These are phyloP conservation scores for Penicillium alfredii DNA, from an alignment of 495 filamentous ascomycete genomes.

Conservation along the genomic window DNA sequence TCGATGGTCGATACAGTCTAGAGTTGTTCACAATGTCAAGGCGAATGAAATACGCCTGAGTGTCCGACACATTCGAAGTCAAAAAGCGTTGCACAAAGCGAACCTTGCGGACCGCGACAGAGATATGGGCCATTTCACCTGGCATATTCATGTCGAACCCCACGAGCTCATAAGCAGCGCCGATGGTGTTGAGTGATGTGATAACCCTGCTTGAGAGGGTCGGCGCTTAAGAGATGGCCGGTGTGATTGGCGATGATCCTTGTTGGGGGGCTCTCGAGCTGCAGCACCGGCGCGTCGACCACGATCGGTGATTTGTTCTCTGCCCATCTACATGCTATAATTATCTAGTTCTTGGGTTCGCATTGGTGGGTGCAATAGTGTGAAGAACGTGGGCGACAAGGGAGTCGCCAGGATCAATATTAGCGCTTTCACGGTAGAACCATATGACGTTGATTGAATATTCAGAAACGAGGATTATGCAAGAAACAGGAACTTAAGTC, in stretches of 20 bases:
- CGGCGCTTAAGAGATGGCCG: conserved; percentile 17
- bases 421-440: no score
- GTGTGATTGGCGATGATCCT: conserved; percentile 19
- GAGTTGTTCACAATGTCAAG: neutral
- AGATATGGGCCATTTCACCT: conserved; percentile 20
- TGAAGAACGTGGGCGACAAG: no score
- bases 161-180: conserved; percentile 6
- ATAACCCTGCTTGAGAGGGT: conserved; percentile 20
- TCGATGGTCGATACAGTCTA: neutral
- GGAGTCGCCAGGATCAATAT: no score
- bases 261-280: conserved; percentile 12
- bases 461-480: no score
- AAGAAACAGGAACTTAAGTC: no score
- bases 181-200: conserved; percentile 12
- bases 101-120: conserved; percentile 14
- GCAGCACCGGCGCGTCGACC: conserved; percentile 19
- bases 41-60: conserved; percentile 2
- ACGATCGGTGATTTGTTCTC: conserved; percentile 11
- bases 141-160: neutral
- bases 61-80: conserved; percentile 3
- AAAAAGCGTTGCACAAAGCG: conserved; percentile 3
- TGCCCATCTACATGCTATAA: no score
- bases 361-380: conserved; percentile 19
- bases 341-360: no score
- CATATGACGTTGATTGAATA: no score